Base-by-base conservation (phyloP, 257 asterid species). In the Plantago ovata region DNA sequence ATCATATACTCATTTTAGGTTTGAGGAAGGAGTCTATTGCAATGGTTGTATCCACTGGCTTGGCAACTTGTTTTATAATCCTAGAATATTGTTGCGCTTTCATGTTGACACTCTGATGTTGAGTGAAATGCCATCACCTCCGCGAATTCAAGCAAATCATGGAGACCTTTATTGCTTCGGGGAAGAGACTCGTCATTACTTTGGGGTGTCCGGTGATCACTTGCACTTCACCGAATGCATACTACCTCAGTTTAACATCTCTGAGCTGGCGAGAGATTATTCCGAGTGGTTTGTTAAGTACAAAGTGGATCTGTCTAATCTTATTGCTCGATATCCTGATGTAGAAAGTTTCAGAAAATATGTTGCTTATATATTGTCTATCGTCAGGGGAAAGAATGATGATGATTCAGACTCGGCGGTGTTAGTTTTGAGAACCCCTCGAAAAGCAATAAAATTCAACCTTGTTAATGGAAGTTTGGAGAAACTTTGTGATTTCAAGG, bases 201-300 rank as follows among this genome's bases (percentile, higher is more conserved):
- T 66, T 9, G 74, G 73, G 8, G 74, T 58, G 61, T 75, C 80
- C 3, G 40, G 59, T 20, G 68, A 20, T 33, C 74, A 66, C 53
- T 22, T 75, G 15, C 67, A 70, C 41, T 40, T 52, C 11, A 56
- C 63, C 55, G 63, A 59, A 19, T 42, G 13, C 1, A 38, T 14
- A 10, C 14, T 50, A 0, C 53, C 54, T 9, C 43, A 23, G 22
- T 63, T 72, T 11, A 53, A 38, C 41, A 40, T 58, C 8, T 68
- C 58, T 46, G 74, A 72, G 56, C 38, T 67, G 70, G 40, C 28
- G 19, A 58, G 32, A 14, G 78, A 67, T 45, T 67, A 62, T 15
- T 67, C 73, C 1, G 70, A 52, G 12, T 67, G 77, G 77, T 62
- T 62, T 20, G 59, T 67, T 23, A 72, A 63, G 61, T 72, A 57